Evolutionary conservation across 2,329 filamentous ascomycete genomes (phyloP), one percentile per base, ranked within the genome.

Genomic region (Penicillium sp.): DNA sequence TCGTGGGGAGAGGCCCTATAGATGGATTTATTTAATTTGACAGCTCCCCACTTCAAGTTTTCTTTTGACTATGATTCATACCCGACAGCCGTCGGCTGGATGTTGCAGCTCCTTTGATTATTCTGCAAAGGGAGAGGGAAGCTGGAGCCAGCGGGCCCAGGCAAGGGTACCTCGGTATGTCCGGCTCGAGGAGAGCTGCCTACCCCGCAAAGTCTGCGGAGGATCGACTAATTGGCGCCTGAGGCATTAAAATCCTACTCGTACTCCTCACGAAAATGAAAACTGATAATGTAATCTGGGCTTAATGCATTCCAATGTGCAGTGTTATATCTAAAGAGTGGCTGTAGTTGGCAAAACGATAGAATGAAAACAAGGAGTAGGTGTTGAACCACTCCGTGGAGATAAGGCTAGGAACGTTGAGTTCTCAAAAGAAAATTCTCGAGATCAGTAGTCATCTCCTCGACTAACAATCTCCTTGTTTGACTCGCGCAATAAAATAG

Each of bases 391-490:
- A 53, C 56, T 46, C 23, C 29, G 7, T 23, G 7, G 13, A 30
- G 26, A 30, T 15, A 21, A 53, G 26, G 53, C 46, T 53, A 44
- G n/a, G 49, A 15, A 15, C 11, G 35, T 41, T 41, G 13, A 15
- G n/a, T 17, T 23, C 45, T 23, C 7, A 21, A 38, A n/a, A 3
- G 19, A 17, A 30, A 41, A 13, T 41, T 41, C 26, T 26, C 11
- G 35, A 29, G 9, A 17, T 61, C 23, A 85, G 65, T 85, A 86
- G 71, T 86, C 84, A 17, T 79, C 76, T 26, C 84, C 83, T 48
- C 83, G 83, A 67, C 82, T 85, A 19, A 85, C 72, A 21, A 86
- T 75, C 67, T 86, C 84, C 66, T 85, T 86, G 46, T 70, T 67
- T 29, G 74, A 73, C 55, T 77, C 75, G 17, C 79, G 75, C 29